Conservation (phyloP, 345 rosid genomes). For the Noccaea caerulescens region DNA sequence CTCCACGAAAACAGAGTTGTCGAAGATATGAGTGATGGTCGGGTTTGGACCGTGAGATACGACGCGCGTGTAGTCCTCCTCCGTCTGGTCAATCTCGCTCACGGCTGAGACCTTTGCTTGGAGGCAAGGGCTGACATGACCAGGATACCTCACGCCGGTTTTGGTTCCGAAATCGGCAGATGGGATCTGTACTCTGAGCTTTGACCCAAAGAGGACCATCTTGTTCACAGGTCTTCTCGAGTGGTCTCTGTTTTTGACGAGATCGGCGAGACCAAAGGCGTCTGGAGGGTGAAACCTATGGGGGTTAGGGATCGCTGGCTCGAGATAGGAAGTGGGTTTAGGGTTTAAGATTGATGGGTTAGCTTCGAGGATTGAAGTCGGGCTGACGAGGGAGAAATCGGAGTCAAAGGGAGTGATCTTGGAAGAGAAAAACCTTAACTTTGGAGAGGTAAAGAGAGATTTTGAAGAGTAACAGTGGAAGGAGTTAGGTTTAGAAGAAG, state of each 20-base stretch:
- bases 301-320: conserved; percentile 43
- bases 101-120: conserved; percentile 45
- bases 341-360: conserved; percentile 48
- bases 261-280: conserved; percentile 68
- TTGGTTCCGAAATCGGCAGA: conserved; percentile 61
- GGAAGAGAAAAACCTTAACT: conserved; percentile 58
- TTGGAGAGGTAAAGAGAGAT: conserved; percentile 55
- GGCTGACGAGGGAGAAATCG: conserved; percentile 55
- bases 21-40: conserved; percentile 77
- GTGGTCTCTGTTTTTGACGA: conserved; percentile 43
- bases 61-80: conserved; percentile 90
- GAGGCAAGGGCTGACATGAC: conserved; percentile 29
- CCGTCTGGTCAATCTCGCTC: conserved; percentile 76
- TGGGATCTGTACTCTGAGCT: conserved; percentile 62
- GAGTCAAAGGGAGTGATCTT: conserved; percentile 50
- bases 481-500: conserved; percentile 39
- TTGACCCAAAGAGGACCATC: conserved; percentile 59
- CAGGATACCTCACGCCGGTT: conserved; percentile 40
- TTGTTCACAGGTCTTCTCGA: conserved; percentile 46
- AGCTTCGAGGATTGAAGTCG: conserved; percentile 63
- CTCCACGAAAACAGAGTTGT: conserved; percentile 68
- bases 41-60: conserved; percentile 78
- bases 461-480: conserved; percentile 12
- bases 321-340: conserved; percentile 25
- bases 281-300: conserved; percentile 45